Conservation (phyloP, 2,329 filamentous ascomycete species). For the Ophiocordyceps robertsii region DNA sequence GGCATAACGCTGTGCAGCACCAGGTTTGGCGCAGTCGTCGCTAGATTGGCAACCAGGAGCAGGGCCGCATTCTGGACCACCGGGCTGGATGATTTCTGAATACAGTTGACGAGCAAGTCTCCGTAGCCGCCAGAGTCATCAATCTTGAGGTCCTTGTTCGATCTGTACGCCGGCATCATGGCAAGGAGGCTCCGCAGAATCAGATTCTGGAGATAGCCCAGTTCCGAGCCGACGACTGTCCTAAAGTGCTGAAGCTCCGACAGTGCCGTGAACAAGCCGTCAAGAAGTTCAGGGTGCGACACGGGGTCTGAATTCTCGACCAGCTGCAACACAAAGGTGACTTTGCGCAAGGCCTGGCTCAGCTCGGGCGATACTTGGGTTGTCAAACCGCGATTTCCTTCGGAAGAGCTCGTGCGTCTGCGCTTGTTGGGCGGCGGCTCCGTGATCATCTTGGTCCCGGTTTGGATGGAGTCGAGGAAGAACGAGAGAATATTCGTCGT, state of each 20-base stretch:
- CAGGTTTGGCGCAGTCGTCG: constrained; percentile 75
- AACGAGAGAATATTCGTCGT: constrained; percentile 57
- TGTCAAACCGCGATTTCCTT: constrained; percentile 45
- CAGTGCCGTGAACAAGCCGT: constrained; percentile 71
- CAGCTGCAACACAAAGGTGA: constrained; percentile 80
- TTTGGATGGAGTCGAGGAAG: constrained; percentile 64
- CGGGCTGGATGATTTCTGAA: constrained; percentile 80
- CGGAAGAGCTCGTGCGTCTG: constrained; percentile 62
- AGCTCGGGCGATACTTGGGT: constrained; percentile 52
- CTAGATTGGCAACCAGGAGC: constrained; percentile 74
- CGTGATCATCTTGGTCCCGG: constrained; percentile 57
- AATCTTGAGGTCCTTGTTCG: constrained; percentile 46
- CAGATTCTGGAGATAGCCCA: constrained; percentile 81
- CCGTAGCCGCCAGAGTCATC: constrained; percentile 72
- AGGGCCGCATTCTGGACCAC: constrained; percentile 89
- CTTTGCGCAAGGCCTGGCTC: constrained; percentile 54
- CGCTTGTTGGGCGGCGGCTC: constrained; percentile 65
- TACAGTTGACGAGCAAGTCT: constrained; percentile 85
- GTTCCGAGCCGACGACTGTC: constrained; percentile 66
- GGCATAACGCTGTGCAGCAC: constrained; percentile 98
- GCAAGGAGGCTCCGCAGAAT: constrained; percentile 69
- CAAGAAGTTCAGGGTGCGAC: constrained; percentile 62
- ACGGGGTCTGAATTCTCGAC: constrained; percentile 69
- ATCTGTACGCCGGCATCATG: constrained; percentile 68
- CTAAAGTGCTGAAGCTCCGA: constrained; percentile 78